Base-by-base conservation (phyloP, 345 rosid species). In the Murraya koenigii region DNA sequence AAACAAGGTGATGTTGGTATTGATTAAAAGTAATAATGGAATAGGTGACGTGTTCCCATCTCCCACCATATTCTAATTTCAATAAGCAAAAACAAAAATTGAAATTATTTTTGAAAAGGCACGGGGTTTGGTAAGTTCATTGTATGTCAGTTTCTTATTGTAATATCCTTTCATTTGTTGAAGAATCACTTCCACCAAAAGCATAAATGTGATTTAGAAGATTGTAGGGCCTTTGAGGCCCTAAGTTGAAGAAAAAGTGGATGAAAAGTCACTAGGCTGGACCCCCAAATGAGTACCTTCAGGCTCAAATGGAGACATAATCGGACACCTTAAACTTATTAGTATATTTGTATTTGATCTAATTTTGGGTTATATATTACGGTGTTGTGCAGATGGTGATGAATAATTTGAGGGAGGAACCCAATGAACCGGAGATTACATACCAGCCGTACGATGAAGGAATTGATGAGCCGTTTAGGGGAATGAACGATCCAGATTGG, bases 401-500 rank as follows among this genome's bases (percentile, higher is more conserved):
- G 94, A 87, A 79, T 67, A 86, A 81, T 66, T 70, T 91, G 67
- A 87, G 92, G 74, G 90, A 79, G 59, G 87, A 85, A 80, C 13
- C 89, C 10, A 85, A 80, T 7, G 87, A 39, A 11, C 6, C 75
- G 0, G 82, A 80, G 61, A 79, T 82, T 55, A 10, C 30, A 1
- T 67, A 72, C 14, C 80, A 84, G 72, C 39, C 88, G n/a, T 82
- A 64, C 13, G 91, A 89, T 76, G 71, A 78, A 65, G 91, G 77
- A 19, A 58, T 44, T 0, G 87, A 88, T 7, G 97, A 90, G 59
- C 82, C 85, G n/a, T 78, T 83, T 72, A 82, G 84, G 39, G 98
- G 90, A 80, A 85, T 86, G 91, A 47, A 85, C 44, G 92, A 92
- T 74, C 85, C 88, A 25, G 94, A 92, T 36, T 90, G 88, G 76